Conservation (phyloP, 306 rosid genomes). For the Delonix regia region DNA sequence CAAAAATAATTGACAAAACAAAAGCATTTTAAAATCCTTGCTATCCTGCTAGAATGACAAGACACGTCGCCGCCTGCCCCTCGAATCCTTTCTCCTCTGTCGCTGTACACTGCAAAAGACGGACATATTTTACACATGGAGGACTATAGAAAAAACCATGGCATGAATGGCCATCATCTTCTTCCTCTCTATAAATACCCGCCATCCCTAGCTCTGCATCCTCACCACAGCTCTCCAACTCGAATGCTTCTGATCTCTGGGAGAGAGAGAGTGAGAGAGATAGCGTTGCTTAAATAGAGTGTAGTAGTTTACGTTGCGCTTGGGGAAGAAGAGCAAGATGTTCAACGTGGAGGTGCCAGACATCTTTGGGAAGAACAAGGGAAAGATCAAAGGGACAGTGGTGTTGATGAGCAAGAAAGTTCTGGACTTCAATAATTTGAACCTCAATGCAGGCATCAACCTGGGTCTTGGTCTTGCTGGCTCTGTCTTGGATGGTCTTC, state of each 20-base stretch:
- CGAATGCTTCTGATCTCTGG: too few relatives aligned
- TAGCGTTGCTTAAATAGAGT: too few relatives aligned
- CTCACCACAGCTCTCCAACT: background rate
- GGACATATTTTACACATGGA: too few relatives aligned
- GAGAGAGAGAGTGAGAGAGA: too few relatives aligned
- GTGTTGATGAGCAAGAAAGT: constrained; percentile 51
- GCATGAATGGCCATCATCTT: background rate
- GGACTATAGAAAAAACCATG: too few relatives aligned
- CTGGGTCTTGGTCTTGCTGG: constrained; percentile 30
- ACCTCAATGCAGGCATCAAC: constrained; percentile 22
- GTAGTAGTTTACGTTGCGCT: too few relatives aligned
- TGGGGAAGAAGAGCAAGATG: constrained; percentile 24
- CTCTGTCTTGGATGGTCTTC: constrained; percentile 39
- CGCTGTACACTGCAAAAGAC: too few relatives aligned
- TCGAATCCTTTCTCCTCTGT: too few relatives aligned
- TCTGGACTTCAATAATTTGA: constrained; percentile 37
- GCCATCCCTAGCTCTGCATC: background rate
- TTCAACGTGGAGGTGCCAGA: constrained; percentile 8
- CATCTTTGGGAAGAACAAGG: constrained; percentile 3
- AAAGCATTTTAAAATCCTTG: too few relatives aligned
- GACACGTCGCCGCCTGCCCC: too few relatives aligned
- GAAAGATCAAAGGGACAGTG: constrained; percentile 44
- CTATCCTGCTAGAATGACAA: too few relatives aligned
- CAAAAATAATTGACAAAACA: too few relatives aligned
- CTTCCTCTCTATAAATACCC: background rate